phyloP scores from a whole-genome alignment of 2,329 filamentous ascomycete genomes.

The Fusarium secorum region DNA sequence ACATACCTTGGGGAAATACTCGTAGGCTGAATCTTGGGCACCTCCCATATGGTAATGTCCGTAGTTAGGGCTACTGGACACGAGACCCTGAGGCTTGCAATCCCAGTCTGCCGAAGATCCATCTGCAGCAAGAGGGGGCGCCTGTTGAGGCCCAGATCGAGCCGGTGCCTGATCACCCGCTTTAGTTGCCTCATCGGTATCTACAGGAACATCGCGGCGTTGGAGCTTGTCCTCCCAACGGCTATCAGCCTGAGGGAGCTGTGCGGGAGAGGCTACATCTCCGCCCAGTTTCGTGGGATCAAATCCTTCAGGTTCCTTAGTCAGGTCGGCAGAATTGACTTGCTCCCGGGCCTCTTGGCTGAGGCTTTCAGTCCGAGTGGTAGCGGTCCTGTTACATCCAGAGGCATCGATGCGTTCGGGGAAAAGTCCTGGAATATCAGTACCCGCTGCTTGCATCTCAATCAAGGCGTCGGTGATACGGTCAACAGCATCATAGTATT shows the following conservation, averaged over 20 bases:
- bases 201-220: slow-evolving; percentile 14
- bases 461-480: slow-evolving; percentile 84
- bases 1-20: slow-evolving; percentile 70
- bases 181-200: background rate
- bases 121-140: slow-evolving; percentile 47
- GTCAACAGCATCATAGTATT: slow-evolving; percentile 89
- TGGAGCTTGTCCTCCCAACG: slow-evolving; percentile 33
- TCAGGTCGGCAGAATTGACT: slow-evolving; percentile 45
- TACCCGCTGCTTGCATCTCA: slow-evolving; percentile 73
- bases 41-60: slow-evolving; percentile 69
- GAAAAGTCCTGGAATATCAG: slow-evolving; percentile 80
- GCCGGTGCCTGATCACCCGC: background rate
- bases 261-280: slow-evolving; percentile 4
- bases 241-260: slow-evolving; percentile 22
- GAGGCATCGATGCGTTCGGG: slow-evolving; percentile 79
- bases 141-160: slow-evolving; percentile 1
- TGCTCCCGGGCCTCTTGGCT: slow-evolving; percentile 49
- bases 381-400: slow-evolving; percentile 72
- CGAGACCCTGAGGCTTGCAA: slow-evolving; percentile 69
- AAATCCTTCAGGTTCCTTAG: slow-evolving; percentile 43
- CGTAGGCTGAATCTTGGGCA: slow-evolving; percentile 74
- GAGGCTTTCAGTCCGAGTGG: slow-evolving; percentile 39
- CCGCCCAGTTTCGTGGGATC: slow-evolving; percentile 10
- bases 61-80: slow-evolving; percentile 52
- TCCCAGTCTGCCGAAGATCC: slow-evolving; percentile 51